phyloP scores from a whole-genome alignment of 805 yeast species.

The Yueomyces sp. region DNA sequence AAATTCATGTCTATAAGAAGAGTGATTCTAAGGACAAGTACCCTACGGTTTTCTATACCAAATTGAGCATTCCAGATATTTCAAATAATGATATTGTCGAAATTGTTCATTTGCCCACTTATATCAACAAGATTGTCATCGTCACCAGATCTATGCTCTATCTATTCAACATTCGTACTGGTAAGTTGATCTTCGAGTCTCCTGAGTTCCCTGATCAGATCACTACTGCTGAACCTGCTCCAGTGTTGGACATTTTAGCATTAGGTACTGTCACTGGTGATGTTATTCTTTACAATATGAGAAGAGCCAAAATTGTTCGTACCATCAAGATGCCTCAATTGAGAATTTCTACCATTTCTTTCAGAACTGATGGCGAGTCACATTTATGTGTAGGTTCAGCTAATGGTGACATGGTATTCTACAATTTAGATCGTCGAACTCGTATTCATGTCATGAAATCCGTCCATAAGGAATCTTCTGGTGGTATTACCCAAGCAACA shows the following conservation, averaged over 20 bases:
- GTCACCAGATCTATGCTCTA: conserved; percentile 55
- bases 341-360: conserved; percentile 48
- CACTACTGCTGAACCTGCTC: conserved; percentile 67
- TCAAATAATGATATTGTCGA: conserved; percentile 52
- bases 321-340: conserved; percentile 32
- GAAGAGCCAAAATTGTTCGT: conserved; percentile 44
- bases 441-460: conserved; percentile 64
- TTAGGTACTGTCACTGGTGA: conserved; percentile 62
- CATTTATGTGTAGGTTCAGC: conserved; percentile 70
- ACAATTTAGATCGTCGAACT: conserved; percentile 59
- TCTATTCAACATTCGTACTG: conserved; percentile 65
- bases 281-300: conserved; percentile 52
- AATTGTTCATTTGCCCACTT: conserved; percentile 71
- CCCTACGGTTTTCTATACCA: conserved; percentile 55
- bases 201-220: conserved; percentile 42
- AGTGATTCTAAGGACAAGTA: conserved; percentile 24
- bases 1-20: conserved; percentile 43
- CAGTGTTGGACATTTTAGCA: conserved; percentile 75
- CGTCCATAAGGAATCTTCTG: conserved; percentile 59
- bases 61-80: conserved; percentile 40
- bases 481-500: conserved; percentile 62
- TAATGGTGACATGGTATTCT: conserved; percentile 75
- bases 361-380: conserved; percentile 82
- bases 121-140: conserved; percentile 74
- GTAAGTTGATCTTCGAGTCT: conserved; percentile 51